Percentiles rank a stretch among this genome's conserved stretches.
Evolutionary conservation across 1,284 basidiomycete species (phyloP).

Genomic region (Ceratobasidium sp.): DNA sequence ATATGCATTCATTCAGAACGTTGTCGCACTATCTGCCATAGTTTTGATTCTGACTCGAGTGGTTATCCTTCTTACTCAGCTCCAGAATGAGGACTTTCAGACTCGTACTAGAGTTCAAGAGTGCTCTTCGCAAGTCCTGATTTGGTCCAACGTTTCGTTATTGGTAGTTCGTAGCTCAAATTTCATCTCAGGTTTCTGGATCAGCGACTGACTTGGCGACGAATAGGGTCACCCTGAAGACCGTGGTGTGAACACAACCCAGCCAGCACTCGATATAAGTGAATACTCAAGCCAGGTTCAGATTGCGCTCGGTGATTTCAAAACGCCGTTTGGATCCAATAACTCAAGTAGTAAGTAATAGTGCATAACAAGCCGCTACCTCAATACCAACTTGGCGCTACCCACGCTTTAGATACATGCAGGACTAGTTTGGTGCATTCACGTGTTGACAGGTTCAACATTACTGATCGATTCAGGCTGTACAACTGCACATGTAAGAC

Average conservation of each 20-base stretch:
- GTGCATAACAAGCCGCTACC: too few relatives aligned
- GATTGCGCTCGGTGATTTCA: background rate
- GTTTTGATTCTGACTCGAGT: background rate
- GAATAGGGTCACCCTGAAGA: background rate
- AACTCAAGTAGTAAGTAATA: background rate
- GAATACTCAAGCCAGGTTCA: background rate
- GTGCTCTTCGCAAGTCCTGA: background rate
- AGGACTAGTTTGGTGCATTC: background rate
- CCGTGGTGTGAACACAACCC: background rate
- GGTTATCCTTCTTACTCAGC: background rate
- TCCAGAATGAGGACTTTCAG: conserved; percentile 10
- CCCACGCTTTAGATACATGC: background rate
- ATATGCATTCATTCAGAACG: background rate
- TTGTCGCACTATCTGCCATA: background rate
- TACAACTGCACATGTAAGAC: background rate
- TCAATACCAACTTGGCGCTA: background rate
- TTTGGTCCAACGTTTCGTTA: background rate
- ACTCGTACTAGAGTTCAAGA: background rate
- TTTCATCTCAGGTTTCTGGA: background rate
- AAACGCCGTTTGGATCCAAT: background rate
- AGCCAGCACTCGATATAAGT: too few relatives aligned
- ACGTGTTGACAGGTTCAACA: background rate
- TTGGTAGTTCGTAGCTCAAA: background rate
- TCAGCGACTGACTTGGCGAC: background rate
- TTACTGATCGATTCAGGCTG: background rate